phyloP scores from a whole-genome alignment of 768 basidiomycete genomes.

The Amanita fuliginea region DNA sequence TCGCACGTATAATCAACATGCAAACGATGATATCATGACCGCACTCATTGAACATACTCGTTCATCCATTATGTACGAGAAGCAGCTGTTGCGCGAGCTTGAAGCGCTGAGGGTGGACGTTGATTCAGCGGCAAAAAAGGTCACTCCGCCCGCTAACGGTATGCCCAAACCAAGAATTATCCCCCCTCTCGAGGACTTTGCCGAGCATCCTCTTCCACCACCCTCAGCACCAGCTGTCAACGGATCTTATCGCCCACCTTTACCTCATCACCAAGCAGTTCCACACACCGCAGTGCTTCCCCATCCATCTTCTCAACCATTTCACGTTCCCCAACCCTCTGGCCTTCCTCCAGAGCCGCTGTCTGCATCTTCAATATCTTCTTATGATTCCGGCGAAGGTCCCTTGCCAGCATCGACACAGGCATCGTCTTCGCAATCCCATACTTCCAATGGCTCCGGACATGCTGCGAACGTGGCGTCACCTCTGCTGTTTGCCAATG shows the following conservation, averaged over 20 bases:
- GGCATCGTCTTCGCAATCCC: constrained; percentile 30
- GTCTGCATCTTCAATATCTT: constrained; percentile 17
- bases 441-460: constrained; percentile 23
- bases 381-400: constrained; percentile 14
- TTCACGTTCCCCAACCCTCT: constrained; percentile 10
- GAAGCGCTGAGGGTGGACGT: constrained; percentile 78
- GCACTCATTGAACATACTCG: constrained; percentile 91
- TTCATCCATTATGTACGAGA: constrained; percentile 85
- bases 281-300: constrained; percentile 21
- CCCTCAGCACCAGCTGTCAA: constrained; percentile 21
- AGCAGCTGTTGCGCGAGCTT: constrained; percentile 77
- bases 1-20: constrained; percentile 71
- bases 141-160: constrained; percentile 33
- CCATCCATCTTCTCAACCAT: constrained; percentile 12
- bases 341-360: constrained; percentile 8
- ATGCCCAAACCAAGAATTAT: constrained; percentile 51
- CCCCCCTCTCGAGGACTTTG: constrained; percentile 54
- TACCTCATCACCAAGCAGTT: constrained; percentile 18
- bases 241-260: constrained; percentile 18
- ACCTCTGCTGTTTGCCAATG: constrained; percentile 52
- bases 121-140: constrained; percentile 52
- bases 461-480: constrained; percentile 33
- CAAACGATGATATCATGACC: constrained; percentile 85
- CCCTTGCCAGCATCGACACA: constrained; percentile 11
- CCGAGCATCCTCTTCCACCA: constrained; percentile 20